These are phyloP conservation scores for Chrysosporium queenslandicum DNA, from an alignment of 2,329 filamentous ascomycete species.

Conservation along the genomic window DNA sequence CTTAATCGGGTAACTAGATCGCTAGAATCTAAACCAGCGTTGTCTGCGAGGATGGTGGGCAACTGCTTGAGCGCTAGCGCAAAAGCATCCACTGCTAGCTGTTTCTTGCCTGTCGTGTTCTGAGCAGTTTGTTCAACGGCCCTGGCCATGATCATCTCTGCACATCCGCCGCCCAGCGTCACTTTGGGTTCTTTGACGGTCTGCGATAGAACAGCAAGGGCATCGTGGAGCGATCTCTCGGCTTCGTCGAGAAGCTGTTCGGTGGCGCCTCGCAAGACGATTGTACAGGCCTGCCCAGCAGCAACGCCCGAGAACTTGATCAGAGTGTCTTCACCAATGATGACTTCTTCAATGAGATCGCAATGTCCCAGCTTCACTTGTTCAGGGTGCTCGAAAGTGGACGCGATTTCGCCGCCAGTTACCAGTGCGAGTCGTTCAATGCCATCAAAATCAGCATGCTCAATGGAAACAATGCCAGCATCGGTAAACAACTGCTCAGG, in stretches of 20 bases:
- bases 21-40: constrained; percentile 89
- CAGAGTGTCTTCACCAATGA: constrained; percentile 93
- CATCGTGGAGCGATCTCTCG: constrained; percentile 91
- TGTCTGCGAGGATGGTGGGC: constrained; percentile 93
- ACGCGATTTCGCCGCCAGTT: constrained; percentile 93
- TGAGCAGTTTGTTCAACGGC: constrained; percentile 89
- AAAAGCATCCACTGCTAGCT: constrained; percentile 84
- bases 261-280: constrained; percentile 89
- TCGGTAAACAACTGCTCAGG: constrained; percentile 97
- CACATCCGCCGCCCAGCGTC: constrained; percentile 88
- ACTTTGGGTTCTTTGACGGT: constrained; percentile 90
- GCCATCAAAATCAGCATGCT: constrained; percentile 97
- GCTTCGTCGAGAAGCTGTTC: constrained; percentile 96
- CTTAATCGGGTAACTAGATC: constrained; percentile 85
- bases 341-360: constrained; percentile 92
- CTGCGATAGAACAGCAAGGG: constrained; percentile 88
- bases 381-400: constrained; percentile 95
- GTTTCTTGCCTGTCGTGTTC: constrained; percentile 93
- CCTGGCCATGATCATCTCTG: constrained; percentile 99
- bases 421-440: constrained; percentile 91
- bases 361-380: constrained; percentile 93
- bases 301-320: constrained; percentile 97
- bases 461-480: constrained; percentile 94
- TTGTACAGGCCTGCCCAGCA: constrained; percentile 87
- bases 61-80: constrained; percentile 81